Percentiles rank a stretch among this genome's conserved stretches.
phyloP scores from a whole-genome alignment of 1,284 basidiomycete genomes.

The Trametes hirsuta region DNA sequence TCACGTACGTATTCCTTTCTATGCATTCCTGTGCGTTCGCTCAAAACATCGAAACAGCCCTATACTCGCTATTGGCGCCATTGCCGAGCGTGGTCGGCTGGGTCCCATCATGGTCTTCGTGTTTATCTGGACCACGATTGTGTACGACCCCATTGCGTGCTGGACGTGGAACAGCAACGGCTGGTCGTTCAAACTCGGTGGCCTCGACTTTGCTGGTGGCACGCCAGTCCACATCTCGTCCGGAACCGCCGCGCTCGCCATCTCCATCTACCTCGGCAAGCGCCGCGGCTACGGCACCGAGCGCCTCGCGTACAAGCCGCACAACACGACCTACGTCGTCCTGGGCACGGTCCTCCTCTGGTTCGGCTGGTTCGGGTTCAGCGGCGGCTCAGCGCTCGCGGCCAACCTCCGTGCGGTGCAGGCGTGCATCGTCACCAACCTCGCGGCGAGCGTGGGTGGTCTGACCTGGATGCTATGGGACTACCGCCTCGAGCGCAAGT shows the following conservation, averaged over 20 bases:
- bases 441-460: conserved; percentile 85
- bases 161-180: conserved; percentile 95
- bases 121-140: conserved; percentile 91
- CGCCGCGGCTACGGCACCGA: conserved; percentile 93
- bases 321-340: conserved; percentile 88
- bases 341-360: conserved; percentile 94
- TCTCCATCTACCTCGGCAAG: conserved; percentile 91
- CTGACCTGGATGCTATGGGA: conserved; percentile 97
- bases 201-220: conserved; percentile 94
- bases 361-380: conserved; percentile 98
- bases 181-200: conserved; percentile 82
- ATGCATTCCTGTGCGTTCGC: neutral
- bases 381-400: conserved; percentile 83
- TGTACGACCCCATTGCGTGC: conserved; percentile 92
- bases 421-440: conserved; percentile 93
- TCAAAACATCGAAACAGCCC: conserved; percentile 44
- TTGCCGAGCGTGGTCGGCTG: conserved; percentile 89
- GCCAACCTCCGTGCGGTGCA: conserved; percentile 89
- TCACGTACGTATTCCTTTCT: conserved; percentile 52
- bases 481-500: conserved; percentile 91
- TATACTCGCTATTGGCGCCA: conserved; percentile 88
- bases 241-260: conserved; percentile 90
- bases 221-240: conserved; percentile 94
- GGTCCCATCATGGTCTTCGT: conserved; percentile 89
- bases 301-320: conserved; percentile 86